Conservation (phyloP, 768 basidiomycete species). For the Rhizopogon salebrosus region DNA sequence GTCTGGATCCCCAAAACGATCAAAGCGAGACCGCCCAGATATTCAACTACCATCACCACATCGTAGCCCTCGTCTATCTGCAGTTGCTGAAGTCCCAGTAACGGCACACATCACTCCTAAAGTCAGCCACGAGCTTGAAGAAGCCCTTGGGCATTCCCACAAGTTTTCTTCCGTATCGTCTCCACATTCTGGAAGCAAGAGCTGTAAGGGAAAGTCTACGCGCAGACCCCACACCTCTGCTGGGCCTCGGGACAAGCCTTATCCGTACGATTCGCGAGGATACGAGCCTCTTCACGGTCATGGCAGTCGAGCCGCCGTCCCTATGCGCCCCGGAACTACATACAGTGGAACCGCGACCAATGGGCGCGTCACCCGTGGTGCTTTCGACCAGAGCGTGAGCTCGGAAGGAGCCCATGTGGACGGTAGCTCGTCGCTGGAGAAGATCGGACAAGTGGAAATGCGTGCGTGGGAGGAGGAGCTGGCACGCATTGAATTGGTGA, state of each 20-base stretch:
- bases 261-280: slow-evolving; percentile 17
- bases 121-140: slow-evolving; percentile 3
- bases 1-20: slow-evolving; percentile 52
- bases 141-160: slow-evolving; percentile 15
- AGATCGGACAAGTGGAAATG: slow-evolving; percentile 32
- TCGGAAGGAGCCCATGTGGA: slow-evolving; percentile 44
- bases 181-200: slow-evolving; percentile 23
- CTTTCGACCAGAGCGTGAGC: slow-evolving; percentile 27
- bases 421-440: slow-evolving; percentile 19
- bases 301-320: slow-evolving; percentile 10
- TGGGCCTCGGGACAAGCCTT: slow-evolving; percentile 57
- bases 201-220: slow-evolving; percentile 25
- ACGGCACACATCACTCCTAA: slow-evolving; percentile 3
- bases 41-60: slow-evolving; percentile 37
- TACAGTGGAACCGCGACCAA: slow-evolving; percentile 10
- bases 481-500: slow-evolving; percentile 60
- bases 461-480: slow-evolving; percentile 80
- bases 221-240: slow-evolving; percentile 71
- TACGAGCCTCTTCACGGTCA: slow-evolving; percentile 11
- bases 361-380: slow-evolving; percentile 10
- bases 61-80: slow-evolving; percentile 20
- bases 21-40: slow-evolving; percentile 26
- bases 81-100: slow-evolving; percentile 7
- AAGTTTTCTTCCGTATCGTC: slow-evolving; percentile 26
- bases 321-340: slow-evolving; percentile 25